Evolutionary conservation across 306 rosid species (phyloP), one percentile per base, ranked within the genome.

Genomic region (Acacia melanoxylon): DNA sequence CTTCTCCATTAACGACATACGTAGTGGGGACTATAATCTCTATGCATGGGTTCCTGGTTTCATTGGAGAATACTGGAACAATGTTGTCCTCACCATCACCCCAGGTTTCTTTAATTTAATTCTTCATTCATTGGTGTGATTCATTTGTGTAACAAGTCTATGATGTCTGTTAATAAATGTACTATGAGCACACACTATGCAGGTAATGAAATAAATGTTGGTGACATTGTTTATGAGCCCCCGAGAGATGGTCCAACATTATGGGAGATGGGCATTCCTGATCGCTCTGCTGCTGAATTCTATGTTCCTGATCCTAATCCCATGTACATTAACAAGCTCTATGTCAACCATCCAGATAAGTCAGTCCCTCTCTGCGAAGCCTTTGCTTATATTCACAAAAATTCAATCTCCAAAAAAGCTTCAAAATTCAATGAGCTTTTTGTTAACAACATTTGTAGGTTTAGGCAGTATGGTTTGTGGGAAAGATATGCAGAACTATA

Each of bases 181-280:
- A 15, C 19, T 59, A n/a, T 31, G 45, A 37, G 63, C 73, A 72
- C 31, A 70, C 20, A 19, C 7, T 9, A 62, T 76, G 83, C 73
- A 94, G 98, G 95, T 29, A 61, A 86, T 77, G 85, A 87, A 35
- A 86, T 84, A 73, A 78, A 89, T 8, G 13, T 89, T 24, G 98
- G 94, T 35, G 86, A 87, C 25, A 68, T 89, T 27, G 83, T 88
- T 45, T 95, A 69, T 68, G 87, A 89, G 77, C 90, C 97, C 0
- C 97, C 92, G 63, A 91, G 98, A 82, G 82, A 88, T 77, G 98
- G 95, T 24, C 91, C 97, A 4, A 94, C 97, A 33, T 68, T 89
- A 62, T 94, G 98, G 98, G 97, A 94, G 84, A 94, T 94, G 75
- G 97, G 97, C 13, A 82, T 87, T 61, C 98, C 98, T 8, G 92